Evolutionary conservation across 805 yeast genomes (phyloP).

Genomic region (Starmerella riodocensis): DNA sequence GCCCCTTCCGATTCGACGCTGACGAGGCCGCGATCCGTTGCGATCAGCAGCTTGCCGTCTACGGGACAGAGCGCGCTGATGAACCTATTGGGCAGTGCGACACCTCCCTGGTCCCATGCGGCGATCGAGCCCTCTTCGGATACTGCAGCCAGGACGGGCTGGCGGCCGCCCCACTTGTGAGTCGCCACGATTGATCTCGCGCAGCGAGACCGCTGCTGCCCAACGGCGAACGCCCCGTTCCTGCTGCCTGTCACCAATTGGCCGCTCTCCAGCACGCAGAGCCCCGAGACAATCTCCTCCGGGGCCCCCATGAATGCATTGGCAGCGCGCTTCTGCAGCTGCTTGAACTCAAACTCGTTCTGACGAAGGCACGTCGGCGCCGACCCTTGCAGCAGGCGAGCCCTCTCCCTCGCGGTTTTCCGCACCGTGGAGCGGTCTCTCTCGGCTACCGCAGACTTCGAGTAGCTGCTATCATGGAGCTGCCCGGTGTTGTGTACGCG

Average conservation of each 20-base stretch:
- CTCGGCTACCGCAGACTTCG: constrained; percentile 12
- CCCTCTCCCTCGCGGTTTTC: constrained; percentile 7
- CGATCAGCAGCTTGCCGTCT: background rate
- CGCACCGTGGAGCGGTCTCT: constrained; percentile 2
- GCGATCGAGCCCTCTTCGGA: constrained; percentile 9
- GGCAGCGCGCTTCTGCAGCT: background rate
- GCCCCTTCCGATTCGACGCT: background rate
- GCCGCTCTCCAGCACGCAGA: background rate
- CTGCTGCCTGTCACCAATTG: constrained; percentile 9
- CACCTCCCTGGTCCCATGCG: background rate
- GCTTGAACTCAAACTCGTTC: background rate
- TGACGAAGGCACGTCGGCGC: background rate
- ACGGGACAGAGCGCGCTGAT: constrained; percentile 1
- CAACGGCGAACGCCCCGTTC: constrained; percentile 5
- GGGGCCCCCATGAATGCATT: background rate
- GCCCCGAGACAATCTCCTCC: background rate
- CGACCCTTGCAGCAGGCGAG: background rate
- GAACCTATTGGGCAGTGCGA: constrained; percentile 1
- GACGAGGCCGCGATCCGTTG: background rate
- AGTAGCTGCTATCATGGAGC: constrained; percentile 12
- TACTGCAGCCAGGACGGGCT: constrained; percentile 8
- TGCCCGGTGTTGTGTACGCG: constrained; percentile 14
- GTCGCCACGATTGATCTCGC: constrained; percentile 10
- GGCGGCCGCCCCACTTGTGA: too few relatives aligned
- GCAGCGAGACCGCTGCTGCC: background rate